phyloP scores from a whole-genome alignment of 2,329 filamentous ascomycete genomes.

The Coccinonectria pachysandricola region DNA sequence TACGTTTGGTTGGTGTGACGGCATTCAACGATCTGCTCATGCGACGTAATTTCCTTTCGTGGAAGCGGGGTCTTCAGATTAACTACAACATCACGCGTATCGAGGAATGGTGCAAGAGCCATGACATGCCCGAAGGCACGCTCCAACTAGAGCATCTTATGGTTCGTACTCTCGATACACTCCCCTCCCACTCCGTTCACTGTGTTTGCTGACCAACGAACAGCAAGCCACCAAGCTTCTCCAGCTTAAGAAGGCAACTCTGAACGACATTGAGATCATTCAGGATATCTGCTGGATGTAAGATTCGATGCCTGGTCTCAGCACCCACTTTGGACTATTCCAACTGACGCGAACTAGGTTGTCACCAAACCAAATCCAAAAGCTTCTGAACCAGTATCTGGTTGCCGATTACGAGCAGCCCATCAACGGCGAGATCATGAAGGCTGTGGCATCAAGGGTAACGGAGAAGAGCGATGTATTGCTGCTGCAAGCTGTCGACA shows the following conservation, averaged over 20 bases:
- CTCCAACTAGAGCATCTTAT: constrained; percentile 96
- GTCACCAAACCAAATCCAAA: constrained; percentile 97
- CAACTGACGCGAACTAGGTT: constrained; percentile 46
- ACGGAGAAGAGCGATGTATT: constrained; percentile 98
- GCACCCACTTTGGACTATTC: background rate
- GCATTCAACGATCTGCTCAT: constrained; percentile 98
- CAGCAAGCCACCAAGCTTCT: constrained; percentile 96
- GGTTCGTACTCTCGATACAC: constrained; percentile 41
- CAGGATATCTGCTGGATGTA: constrained; percentile 99
- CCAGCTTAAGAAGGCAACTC: constrained; percentile 95
- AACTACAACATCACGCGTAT: constrained; percentile 99
- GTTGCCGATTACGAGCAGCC: constrained; percentile 98
- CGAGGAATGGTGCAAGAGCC: constrained; percentile 99
- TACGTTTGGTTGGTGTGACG: constrained; percentile 88
- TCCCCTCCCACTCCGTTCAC: too few relatives aligned
- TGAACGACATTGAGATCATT: constrained; percentile 99
- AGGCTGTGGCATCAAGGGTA: constrained; percentile 90
- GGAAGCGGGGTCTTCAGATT: constrained; percentile 98
- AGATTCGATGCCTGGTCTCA: constrained; percentile 29
- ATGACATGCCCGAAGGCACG: constrained; percentile 98
- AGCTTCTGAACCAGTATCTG: constrained; percentile 95
- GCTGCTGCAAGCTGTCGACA: constrained; percentile 86
- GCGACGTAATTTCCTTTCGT: constrained; percentile 95
- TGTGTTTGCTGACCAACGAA: too few relatives aligned
- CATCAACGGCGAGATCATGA: constrained; percentile 99